A percentile compares a stretch with the other conserved stretches of the same genome.
phyloP scores from a whole-genome alignment of 2,329 filamentous ascomycete species.

The Metarhizium brunneum region DNA sequence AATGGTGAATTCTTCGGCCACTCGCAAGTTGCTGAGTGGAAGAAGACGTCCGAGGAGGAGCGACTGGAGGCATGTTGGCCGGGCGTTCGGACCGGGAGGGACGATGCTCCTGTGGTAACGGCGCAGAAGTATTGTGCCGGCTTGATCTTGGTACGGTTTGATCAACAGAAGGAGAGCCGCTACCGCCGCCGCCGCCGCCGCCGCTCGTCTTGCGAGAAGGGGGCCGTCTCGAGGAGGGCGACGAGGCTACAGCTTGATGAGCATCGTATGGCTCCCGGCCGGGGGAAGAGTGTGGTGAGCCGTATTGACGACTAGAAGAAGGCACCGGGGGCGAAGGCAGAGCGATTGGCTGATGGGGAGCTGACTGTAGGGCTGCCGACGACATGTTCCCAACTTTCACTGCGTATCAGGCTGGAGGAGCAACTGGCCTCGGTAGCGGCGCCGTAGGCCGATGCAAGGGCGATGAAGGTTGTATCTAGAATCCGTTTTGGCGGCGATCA shows the following conservation, averaged over 20 bases:
- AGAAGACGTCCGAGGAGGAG: conserved; percentile 68
- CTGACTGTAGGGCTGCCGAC: conserved; percentile 54
- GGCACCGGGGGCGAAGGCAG: conserved; percentile 40
- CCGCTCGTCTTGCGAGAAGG: conserved; percentile 43
- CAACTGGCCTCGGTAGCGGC: conserved; percentile 4
- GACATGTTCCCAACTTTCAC: conserved; percentile 23
- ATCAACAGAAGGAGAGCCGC: conserved; percentile 19
- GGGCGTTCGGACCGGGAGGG: conserved; percentile 39
- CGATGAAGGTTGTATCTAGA: background rate
- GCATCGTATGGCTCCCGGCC: conserved; percentile 49
- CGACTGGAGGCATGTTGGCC: conserved; percentile 56
- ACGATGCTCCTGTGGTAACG: conserved; percentile 33
- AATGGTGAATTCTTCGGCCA: conserved; percentile 34
- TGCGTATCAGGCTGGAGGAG: conserved; percentile 4
- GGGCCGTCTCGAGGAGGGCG: conserved; percentile 44
- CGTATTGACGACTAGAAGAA: conserved; percentile 41
- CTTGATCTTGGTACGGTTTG: conserved; percentile 37
- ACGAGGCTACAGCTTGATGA: conserved; percentile 35
- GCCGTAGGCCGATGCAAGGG: background rate
- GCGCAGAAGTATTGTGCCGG: conserved; percentile 31
- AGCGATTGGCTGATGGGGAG: conserved; percentile 44
- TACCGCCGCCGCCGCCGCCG: conserved; percentile 25
- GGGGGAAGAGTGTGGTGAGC: conserved; percentile 41
- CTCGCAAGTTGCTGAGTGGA: conserved; percentile 46
- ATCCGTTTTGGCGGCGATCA: background rate